Percentiles rank a stretch among this genome's conserved stretches.
These are phyloP conservation scores for Metarhizium robertsii DNA, from an alignment of 2,329 filamentous ascomycete species.

Conservation along the genomic window DNA sequence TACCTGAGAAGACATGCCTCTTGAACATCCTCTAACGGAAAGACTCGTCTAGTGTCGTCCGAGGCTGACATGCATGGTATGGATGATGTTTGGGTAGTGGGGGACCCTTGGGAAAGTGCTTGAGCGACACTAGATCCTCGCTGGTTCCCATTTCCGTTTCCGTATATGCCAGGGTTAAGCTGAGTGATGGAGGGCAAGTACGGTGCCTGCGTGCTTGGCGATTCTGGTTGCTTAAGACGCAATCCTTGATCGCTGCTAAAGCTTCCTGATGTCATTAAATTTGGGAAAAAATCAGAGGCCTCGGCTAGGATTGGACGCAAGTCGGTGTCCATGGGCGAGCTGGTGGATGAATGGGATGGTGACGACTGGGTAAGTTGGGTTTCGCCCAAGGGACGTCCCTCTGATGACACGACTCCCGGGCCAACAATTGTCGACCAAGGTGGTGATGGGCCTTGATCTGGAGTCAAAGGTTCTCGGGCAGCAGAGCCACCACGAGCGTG, in stretches of 20 bases:
- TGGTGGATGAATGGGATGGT: neutral
- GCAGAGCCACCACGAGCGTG: slow-evolving; percentile 10
- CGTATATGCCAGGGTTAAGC: neutral
- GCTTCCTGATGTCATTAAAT: neutral
- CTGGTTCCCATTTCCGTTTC: neutral
- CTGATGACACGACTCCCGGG: neutral
- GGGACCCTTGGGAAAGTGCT: neutral
- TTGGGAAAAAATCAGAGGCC: neutral
- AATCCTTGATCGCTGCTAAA: neutral
- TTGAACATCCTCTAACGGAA: slow-evolving; percentile 24
- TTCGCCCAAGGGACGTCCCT: neutral
- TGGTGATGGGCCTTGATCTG: neutral
- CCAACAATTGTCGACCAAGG: neutral
- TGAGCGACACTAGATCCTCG: neutral
- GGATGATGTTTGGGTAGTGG: neutral
- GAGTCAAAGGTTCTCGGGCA: slow-evolving; percentile 1
- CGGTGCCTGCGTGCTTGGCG: neutral
- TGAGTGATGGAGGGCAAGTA: slow-evolving; percentile 1
- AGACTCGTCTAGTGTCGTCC: slow-evolving; percentile 9
- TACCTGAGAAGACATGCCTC: slow-evolving; percentile 29
- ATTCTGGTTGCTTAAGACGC: neutral
- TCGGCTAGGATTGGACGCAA: neutral
- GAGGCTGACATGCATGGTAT: neutral
- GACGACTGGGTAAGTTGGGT: neutral
- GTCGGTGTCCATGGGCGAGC: slow-evolving; percentile 1